A percentile compares a stretch with the other conserved stretches of the same genome.
Conservation (phyloP, 2,329 filamentous ascomycete species). For the Capronia coronata region DNA sequence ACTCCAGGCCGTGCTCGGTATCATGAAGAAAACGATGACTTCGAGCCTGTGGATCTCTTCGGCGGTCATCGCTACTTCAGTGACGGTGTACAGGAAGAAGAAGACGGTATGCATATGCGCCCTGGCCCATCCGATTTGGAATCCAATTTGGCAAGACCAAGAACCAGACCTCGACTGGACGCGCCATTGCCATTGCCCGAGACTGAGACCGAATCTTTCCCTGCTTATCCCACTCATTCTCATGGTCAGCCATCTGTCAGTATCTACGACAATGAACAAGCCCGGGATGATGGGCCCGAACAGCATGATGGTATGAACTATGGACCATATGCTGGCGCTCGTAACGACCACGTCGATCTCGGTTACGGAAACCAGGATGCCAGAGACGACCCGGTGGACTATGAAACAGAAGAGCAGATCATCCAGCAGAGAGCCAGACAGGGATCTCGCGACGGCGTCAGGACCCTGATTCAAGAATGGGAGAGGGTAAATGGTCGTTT, state of each 20-base stretch:
- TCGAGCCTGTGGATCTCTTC: neutral
- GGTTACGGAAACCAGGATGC: no score
- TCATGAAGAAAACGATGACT: neutral
- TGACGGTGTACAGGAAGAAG: neutral
- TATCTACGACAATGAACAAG: no score
- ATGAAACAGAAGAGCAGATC: neutral
- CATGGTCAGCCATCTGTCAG: no score
- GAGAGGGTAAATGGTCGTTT: constrained; percentile 10
- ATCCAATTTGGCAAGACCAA: neutral
- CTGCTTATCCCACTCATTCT: neutral
- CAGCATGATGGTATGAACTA: no score
- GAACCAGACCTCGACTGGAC: no score
- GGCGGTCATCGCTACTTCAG: neutral
- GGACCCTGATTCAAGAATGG: constrained; percentile 18
- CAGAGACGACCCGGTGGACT: neutral
- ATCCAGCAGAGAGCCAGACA: neutral
- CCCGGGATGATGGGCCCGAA: no score
- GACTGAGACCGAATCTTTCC: neutral
- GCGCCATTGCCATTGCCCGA: neutral
- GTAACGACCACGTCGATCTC: no score
- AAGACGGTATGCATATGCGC: no score
- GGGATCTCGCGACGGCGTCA: constrained; percentile 8
- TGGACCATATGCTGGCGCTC: no score
- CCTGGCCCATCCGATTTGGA: no score
- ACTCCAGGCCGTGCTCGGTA: neutral